These are phyloP conservation scores for Mucor sp. DNA, from an alignment of 371 early-diverging fungal genomes.

Conservation along the genomic window DNA sequence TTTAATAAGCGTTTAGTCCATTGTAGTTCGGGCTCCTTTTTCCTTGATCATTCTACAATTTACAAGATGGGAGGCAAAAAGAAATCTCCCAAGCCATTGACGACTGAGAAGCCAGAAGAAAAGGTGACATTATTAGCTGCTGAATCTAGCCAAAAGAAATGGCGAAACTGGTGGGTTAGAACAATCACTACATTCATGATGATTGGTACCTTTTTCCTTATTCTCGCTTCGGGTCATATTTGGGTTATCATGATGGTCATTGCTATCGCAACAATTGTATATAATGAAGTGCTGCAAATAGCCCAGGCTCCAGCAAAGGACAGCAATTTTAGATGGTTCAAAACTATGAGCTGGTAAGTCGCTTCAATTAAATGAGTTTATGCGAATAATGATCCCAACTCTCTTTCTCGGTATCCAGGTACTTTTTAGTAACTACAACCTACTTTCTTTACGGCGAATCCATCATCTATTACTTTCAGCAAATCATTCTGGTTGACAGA, in stretches of 20 bases:
- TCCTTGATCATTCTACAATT: background rate
- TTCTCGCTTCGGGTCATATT: conserved; percentile 76
- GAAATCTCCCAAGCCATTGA: conserved; percentile 1
- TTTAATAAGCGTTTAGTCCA: background rate
- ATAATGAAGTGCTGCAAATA: conserved; percentile 86
- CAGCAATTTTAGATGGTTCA: conserved; percentile 84
- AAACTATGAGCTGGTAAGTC: conserved; percentile 84
- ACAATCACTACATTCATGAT: conserved; percentile 84
- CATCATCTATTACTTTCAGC: conserved; percentile 85
- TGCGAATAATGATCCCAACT: background rate
- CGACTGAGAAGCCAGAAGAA: background rate
- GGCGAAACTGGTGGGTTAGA: conserved; percentile 77
- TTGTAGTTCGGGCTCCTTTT: background rate
- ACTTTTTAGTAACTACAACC: conserved; percentile 83
- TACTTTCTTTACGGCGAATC: conserved; percentile 95
- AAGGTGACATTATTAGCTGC: conserved; percentile 40
- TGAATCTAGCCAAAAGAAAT: conserved; percentile 58
- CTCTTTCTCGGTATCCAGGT: conserved; percentile 41
- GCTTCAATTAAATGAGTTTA: background rate
- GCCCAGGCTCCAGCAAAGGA: conserved; percentile 80
- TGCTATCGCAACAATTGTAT: conserved; percentile 74
- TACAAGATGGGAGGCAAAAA: conserved; percentile 13
- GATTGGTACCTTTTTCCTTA: conserved; percentile 77
- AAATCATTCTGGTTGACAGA: conserved; percentile 77
- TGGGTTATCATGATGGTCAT: conserved; percentile 81